Evolutionary conservation across 495 filamentous ascomycete species (phyloP).

Genomic region (Aeminium ludgeri): DNA sequence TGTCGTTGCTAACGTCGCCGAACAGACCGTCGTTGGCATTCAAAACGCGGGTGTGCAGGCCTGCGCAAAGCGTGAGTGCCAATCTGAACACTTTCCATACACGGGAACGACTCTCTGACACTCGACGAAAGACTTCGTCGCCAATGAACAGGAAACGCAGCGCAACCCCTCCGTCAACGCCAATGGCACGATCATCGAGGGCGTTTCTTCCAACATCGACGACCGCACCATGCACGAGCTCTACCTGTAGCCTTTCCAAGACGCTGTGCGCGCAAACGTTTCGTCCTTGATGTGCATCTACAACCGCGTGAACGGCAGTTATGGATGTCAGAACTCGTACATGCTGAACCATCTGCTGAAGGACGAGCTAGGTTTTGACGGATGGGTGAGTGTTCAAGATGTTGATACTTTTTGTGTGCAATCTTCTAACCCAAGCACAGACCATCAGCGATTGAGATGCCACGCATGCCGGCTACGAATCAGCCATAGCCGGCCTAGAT

Average conservation of each 20-base stretch:
- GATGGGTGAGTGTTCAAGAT: slow-evolving; percentile 19
- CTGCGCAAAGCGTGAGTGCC: slow-evolving; percentile 41
- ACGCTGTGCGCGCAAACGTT: slow-evolving; percentile 20
- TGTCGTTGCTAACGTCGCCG: background rate
- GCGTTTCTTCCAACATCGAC: slow-evolving; percentile 22
- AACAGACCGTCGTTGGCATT: slow-evolving; percentile 33
- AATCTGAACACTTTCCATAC: slow-evolving; percentile 19
- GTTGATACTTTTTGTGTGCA: background rate
- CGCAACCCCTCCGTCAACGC: slow-evolving; percentile 12
- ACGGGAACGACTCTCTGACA: background rate
- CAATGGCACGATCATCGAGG: slow-evolving; percentile 21
- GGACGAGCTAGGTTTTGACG: slow-evolving; percentile 38
- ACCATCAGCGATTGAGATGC: slow-evolving; percentile 22
- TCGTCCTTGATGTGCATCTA: slow-evolving; percentile 24
- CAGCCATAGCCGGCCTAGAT: slow-evolving; percentile 20
- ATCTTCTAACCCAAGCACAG: slow-evolving; percentile 1
- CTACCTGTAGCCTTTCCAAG: slow-evolving; percentile 24
- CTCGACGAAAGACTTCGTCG: slow-evolving; percentile 6
- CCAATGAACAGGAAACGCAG: slow-evolving; percentile 20
- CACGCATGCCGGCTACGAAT: slow-evolving; percentile 14
- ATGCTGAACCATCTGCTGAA: slow-evolving; percentile 34
- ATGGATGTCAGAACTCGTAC: slow-evolving; percentile 23
- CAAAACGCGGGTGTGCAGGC: slow-evolving; percentile 42
- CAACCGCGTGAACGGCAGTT: slow-evolving; percentile 24
- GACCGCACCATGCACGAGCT: slow-evolving; percentile 25